Conservation (phyloP, 305 asterid species). For the Fraxinus xanthoxyloides region DNA sequence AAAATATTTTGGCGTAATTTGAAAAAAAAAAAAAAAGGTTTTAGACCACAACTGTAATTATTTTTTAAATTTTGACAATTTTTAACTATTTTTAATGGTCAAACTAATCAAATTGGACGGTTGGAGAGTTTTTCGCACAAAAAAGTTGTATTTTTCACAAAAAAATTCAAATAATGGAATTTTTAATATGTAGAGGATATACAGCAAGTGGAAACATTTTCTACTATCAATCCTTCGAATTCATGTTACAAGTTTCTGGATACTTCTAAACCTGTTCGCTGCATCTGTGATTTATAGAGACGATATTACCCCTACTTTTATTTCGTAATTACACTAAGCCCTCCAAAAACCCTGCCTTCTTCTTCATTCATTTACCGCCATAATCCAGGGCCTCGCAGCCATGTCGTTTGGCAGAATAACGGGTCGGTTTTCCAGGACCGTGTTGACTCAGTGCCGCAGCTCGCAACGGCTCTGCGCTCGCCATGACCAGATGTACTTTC, state of each 20-base stretch:
- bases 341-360: constrained; percentile 33
- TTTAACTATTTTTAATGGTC: no score
- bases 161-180: no score
- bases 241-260: neutral
- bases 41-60: no score
- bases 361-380: constrained; percentile 21
- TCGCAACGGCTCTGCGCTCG: constrained; percentile 39
- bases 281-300: neutral
- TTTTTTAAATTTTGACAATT: no score
- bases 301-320: neutral
- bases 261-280: neutral
- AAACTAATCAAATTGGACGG: no score
- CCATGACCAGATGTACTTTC: constrained; percentile 27
- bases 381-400: neutral
- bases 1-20: no score
- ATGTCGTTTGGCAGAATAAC: constrained; percentile 59
- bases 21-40: no score
- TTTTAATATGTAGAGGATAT: no score
- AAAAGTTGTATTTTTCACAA: no score
- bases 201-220: no score
- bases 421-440: constrained; percentile 42
- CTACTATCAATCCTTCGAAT: no score
- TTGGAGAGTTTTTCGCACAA: no score
- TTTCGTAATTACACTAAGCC: constrained; percentile 19
- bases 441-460: constrained; percentile 42